phyloP scores from a whole-genome alignment of 2,329 filamentous ascomycete species.

The Ophiostoma ulmi region DNA sequence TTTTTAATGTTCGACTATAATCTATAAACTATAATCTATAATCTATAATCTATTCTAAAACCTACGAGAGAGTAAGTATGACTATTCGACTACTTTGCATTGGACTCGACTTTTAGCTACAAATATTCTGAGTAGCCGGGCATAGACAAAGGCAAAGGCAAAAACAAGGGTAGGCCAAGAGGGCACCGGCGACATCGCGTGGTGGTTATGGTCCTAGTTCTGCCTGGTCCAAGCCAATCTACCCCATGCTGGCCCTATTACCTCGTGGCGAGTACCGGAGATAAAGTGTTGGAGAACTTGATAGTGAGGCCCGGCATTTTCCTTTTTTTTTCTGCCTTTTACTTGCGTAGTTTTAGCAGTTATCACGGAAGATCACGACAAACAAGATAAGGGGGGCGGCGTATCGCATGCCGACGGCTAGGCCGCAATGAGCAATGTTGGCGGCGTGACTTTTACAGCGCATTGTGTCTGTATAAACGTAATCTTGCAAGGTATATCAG shows the following conservation, averaged over 20 bases:
- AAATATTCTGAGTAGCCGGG: background rate
- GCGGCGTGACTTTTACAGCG: background rate
- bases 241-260: conserved; percentile 5
- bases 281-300: background rate
- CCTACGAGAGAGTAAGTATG: background rate
- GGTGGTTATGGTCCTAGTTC: background rate
- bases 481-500: background rate
- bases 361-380: conserved; percentile 16
- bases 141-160: background rate
- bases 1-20: background rate
- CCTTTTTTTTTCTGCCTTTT: background rate
- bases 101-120: background rate
- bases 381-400: conserved; percentile 5
- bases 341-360: conserved; percentile 12
- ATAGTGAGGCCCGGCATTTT: conserved; percentile 8
- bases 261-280: conserved; percentile 10
- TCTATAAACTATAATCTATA: background rate
- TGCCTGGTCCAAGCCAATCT: conserved; percentile 4
- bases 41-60: background rate
- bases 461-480: background rate
- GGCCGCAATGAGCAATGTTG: conserved; percentile 6
- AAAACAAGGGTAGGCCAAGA: conserved; percentile 1
- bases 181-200: conserved; percentile 2
- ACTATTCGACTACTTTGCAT: background rate
- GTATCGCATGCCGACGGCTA: conserved; percentile 8